phyloP scores from a whole-genome alignment of 192 early-diverging fungal species.

The Coemansia sp. region DNA sequence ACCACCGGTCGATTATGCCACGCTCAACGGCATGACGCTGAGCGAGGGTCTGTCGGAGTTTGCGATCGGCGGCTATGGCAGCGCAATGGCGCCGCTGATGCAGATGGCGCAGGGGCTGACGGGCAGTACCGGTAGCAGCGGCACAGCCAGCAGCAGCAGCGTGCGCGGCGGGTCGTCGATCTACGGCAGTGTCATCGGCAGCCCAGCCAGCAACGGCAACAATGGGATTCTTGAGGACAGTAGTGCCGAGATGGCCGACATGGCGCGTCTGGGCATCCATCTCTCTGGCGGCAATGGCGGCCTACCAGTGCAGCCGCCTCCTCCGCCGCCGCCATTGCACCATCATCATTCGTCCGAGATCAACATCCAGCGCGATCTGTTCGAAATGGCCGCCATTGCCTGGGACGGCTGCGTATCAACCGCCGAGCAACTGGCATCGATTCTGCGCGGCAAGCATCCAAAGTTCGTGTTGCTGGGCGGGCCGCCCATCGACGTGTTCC shows the following conservation, averaged over 20 bases:
- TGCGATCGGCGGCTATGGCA: slow-evolving; percentile 44
- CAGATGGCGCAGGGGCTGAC: slow-evolving; percentile 29
- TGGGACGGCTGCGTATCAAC: slow-evolving; percentile 56
- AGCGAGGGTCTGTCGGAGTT: slow-evolving; percentile 54
- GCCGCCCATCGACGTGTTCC: slow-evolving; percentile 31
- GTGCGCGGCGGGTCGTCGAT: slow-evolving; percentile 35
- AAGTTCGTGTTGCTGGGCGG: slow-evolving; percentile 50
- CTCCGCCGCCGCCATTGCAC: neutral
- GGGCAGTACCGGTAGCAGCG: neutral
- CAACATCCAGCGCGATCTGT: slow-evolving; percentile 37
- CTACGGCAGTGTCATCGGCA: slow-evolving; percentile 49
- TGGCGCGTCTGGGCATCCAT: neutral
- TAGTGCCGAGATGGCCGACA: neutral
- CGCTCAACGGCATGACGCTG: slow-evolving; percentile 14
- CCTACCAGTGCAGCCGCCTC: neutral
- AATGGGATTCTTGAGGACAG: neutral
- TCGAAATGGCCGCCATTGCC: slow-evolving; percentile 47
- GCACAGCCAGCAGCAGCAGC: slow-evolving; percentile 34
- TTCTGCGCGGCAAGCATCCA: slow-evolving; percentile 53
- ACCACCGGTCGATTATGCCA: slow-evolving; percentile 13
- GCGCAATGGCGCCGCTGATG: slow-evolving; percentile 49
- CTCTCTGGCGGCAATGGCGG: neutral
- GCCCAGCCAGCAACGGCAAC: slow-evolving; percentile 19
- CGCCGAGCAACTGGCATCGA: slow-evolving; percentile 50
- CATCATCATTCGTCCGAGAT: slow-evolving; percentile 2